Evolutionary conservation across 306 rosid species (phyloP).

Genomic region (Prunus mira): DNA sequence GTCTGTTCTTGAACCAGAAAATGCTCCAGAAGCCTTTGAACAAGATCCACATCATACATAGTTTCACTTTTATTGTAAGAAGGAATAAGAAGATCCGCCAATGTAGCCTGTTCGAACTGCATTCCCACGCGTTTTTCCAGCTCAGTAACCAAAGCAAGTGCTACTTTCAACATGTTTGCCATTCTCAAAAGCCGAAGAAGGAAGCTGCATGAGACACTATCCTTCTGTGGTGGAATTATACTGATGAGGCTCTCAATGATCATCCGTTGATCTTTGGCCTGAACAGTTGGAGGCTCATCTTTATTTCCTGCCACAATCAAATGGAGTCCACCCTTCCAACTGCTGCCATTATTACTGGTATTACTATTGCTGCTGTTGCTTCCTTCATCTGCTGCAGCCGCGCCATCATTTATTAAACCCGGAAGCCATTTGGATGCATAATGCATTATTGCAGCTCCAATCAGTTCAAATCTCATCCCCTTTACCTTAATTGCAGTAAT

Average conservation of each 20-base stretch:
- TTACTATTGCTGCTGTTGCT: slow-evolving; percentile 37
- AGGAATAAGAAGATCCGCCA: slow-evolving; percentile 80
- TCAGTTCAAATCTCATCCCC: slow-evolving; percentile 83
- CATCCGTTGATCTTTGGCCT: slow-evolving; percentile 84
- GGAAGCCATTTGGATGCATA: slow-evolving; percentile 89
- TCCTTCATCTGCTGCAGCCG: slow-evolving; percentile 51
- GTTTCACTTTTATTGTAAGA: slow-evolving; percentile 65
- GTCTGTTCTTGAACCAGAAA: slow-evolving; percentile 91
- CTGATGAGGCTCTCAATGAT: slow-evolving; percentile 88
- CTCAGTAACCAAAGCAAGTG: slow-evolving; percentile 90
- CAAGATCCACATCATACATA: slow-evolving; percentile 87
- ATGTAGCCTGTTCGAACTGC: slow-evolving; percentile 94
- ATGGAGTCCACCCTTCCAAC: slow-evolving; percentile 83
- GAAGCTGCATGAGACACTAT: slow-evolving; percentile 90
- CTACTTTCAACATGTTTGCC: slow-evolving; percentile 85
- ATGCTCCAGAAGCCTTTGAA: slow-evolving; percentile 91
- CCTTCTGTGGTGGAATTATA: slow-evolving; percentile 94
- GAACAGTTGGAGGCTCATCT: slow-evolving; percentile 53
- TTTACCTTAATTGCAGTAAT: slow-evolving; percentile 91
- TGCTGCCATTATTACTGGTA: slow-evolving; percentile 38
- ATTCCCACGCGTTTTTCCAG: slow-evolving; percentile 94
- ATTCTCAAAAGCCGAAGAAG: slow-evolving; percentile 84
- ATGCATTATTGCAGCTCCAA: slow-evolving; percentile 81
- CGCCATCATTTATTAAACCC: slow-evolving; percentile 44
- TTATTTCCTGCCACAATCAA: slow-evolving; percentile 65